Percentiles rank a stretch among this genome's conserved stretches.
Evolutionary conservation across 768 basidiomycete genomes (phyloP).

Genomic region (Trametes cingulata): DNA sequence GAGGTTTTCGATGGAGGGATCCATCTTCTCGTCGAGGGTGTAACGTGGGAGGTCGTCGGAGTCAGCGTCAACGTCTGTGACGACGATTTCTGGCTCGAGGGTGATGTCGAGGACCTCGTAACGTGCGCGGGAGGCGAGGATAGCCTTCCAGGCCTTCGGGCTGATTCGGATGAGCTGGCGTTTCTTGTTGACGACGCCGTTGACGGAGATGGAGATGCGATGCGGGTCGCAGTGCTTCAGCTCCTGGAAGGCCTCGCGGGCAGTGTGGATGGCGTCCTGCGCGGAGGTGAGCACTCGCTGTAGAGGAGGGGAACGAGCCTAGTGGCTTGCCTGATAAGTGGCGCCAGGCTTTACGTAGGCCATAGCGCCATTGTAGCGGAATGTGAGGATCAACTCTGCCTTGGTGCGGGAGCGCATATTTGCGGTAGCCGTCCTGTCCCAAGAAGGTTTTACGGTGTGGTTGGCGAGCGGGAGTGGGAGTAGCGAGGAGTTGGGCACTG

Average conservation of each 20-base stretch:
- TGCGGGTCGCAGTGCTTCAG: constrained; percentile 22
- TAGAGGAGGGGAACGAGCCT: neutral
- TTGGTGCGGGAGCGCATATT: too few species aligned
- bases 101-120: constrained; percentile 33
- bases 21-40: constrained; percentile 3
- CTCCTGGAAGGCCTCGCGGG: constrained; percentile 23
- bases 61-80: neutral
- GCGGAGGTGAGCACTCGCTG: neutral
- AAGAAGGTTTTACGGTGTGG: too few species aligned
- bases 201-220: constrained; percentile 28
- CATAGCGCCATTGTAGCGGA: constrained; percentile 26
- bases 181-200: constrained; percentile 19
- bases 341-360: constrained; percentile 32
- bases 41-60: constrained; percentile 18
- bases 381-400: constrained; percentile 35
- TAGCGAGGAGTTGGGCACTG: too few species aligned
- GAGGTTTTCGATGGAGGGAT: neutral
- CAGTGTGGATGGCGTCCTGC: constrained; percentile 28
- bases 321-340: constrained; percentile 23
- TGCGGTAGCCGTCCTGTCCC: too few species aligned
- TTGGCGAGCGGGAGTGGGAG: too few species aligned
- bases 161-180: constrained; percentile 26
- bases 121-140: constrained; percentile 22
- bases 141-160: constrained; percentile 28
- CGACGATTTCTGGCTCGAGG: constrained; percentile 11